These are phyloP conservation scores for Sugiyamaella castrensis DNA, from an alignment of 1,139 yeast species.

Conservation along the genomic window DNA sequence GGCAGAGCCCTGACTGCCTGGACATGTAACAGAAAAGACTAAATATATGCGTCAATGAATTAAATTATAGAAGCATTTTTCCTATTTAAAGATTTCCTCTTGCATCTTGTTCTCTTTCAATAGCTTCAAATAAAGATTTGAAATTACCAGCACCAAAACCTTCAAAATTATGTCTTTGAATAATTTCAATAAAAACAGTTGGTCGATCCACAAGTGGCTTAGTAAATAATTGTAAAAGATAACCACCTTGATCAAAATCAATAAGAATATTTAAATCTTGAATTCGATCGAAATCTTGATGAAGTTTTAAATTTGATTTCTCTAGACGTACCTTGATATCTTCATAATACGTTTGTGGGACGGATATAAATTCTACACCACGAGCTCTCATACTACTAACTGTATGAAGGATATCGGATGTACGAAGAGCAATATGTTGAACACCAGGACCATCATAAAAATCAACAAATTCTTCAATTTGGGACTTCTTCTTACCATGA, in stretches of 20 bases:
- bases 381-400: constrained; percentile 52
- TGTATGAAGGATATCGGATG: constrained; percentile 56
- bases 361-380: constrained; percentile 68
- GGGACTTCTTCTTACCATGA: constrained; percentile 59
- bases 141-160: constrained; percentile 91
- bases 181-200: constrained; percentile 73
- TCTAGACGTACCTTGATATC: constrained; percentile 46
- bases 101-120: constrained; percentile 53
- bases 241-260: constrained; percentile 71
- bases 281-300: constrained; percentile 50
- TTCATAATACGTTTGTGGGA: constrained; percentile 55
- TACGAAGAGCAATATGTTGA: constrained; percentile 73
- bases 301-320: constrained; percentile 42
- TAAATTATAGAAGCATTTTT: not conserved
- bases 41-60: no score
- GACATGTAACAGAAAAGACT: no score
- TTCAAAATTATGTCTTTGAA: constrained; percentile 72
- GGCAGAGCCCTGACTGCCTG: not conserved
- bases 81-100: constrained; percentile 37
- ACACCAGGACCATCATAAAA: constrained; percentile 78
- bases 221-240: constrained; percentile 73
- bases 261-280: constrained; percentile 55
- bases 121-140: constrained; percentile 72
- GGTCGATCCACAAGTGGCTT: constrained; percentile 76
- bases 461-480: constrained; percentile 77